Evolutionary conservation across 2,329 filamentous ascomycete species (phyloP), one percentile per base, ranked within the genome.

Genomic region (Cadophora luteo-olivacea): DNA sequence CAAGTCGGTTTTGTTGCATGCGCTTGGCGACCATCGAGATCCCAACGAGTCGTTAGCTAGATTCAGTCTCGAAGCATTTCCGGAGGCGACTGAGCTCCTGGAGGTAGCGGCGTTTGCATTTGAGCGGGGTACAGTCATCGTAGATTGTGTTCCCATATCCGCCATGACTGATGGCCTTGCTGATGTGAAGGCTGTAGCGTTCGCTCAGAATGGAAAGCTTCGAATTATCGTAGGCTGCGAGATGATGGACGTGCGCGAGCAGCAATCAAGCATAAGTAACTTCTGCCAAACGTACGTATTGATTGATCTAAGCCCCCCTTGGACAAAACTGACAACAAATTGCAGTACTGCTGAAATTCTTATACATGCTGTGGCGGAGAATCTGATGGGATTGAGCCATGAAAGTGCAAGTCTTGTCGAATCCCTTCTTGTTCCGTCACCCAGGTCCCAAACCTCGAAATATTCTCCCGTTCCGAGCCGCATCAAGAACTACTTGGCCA

Each of bases 31-130:
- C 22, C 70, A 68, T 65, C 68, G 68, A 32, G 66, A 70, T 12
- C 64, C 77, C 77, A 60, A 64, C 76, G 72, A 71, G 76, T 75
- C 72, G 79, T 65, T 70, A 7, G 68, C 71, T 29, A 72, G 68
- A 52, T 71, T 75, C 65, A 70, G 69, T 52, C 65, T 74, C 51
- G 80, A 83, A 69, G 84, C 84, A 1, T 86, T 85, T 65, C 84
- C 81, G 3, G 75, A 78, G 32, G 76, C 78, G 0, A 73, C 76
- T 3, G 72, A 78, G 0, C 74, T 83, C 1, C 70, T 82, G 41
- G 72, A 71, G 33, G 62, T 69, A n/a, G 55, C 68, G 1, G 45
- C 69, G 36, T 63, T 65, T 45, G 68, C 67, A 8, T 74, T 75
- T 24, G 69, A 75, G 32, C 63, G 66, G 32, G 71, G 72, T n/a